Evolutionary conservation across 2,329 filamentous ascomycete genomes (phyloP), one percentile per base, ranked within the genome.

Genomic region (Alternaria solani): DNA sequence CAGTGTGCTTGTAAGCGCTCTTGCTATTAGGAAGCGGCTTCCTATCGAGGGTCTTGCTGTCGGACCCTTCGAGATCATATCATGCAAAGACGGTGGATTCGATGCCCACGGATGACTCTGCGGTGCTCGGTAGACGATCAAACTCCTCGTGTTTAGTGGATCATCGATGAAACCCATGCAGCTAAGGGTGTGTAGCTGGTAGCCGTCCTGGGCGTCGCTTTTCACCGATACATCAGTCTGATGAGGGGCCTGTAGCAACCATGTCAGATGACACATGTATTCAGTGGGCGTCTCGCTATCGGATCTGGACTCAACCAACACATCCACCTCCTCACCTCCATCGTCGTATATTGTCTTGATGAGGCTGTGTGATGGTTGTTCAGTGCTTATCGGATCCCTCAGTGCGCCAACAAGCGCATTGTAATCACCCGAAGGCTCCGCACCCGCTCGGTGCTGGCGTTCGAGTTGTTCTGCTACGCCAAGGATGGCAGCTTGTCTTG

Each of bases 301-400:
- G 1, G 93, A 90, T 75, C 91, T 90, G 59, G 96, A 82, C 11
- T 84, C 81, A 32, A 97, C 88, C 26, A 67, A 30, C 32, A 67
- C 65, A 20, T 65, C 63, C 12, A 64, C 26, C 16, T 56, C 57
- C 4, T 64, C 63, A 11, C 30, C 25, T 11, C 60, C 60, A 26
- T 59, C 51, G 14, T 63, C 53, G 26, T 66, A 66, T 20, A 66
- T 54, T 2, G 58, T 64, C 41, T 66, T 64, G 34, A 57, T 48
- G 7, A 66, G 47, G 7, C 56, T 18, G 3, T 53, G 47, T 2
- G 30, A 25, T n/a, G 47, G 26, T n/a, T 51, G 36, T 7, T 43
- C 36, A 18, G 9, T 56, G 32, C 39, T 43, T 25, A 62, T 44
- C 3, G 32, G 41, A 11, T 62, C 57, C 5, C 62, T 51, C n/a